These are phyloP conservation scores for Aciculoconidium aculeatum DNA, from an alignment of 805 yeast genomes.

Conservation along the genomic window DNA sequence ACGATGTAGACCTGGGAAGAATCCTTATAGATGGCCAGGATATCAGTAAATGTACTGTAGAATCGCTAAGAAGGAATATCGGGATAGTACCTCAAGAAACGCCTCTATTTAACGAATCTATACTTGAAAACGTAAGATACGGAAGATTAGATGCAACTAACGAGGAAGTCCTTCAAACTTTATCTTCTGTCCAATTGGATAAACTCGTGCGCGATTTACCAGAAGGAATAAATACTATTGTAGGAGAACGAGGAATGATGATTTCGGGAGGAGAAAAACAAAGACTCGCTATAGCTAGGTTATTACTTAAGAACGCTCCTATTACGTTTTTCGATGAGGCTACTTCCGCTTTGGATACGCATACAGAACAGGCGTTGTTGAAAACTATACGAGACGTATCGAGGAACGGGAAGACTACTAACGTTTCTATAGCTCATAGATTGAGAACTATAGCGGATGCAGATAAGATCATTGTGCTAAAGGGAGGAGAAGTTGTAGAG, in stretches of 20 bases:
- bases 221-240: constrained; percentile 77
- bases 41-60: constrained; percentile 65
- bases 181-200: constrained; percentile 65
- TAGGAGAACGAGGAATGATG: constrained; percentile 98
- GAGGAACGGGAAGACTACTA: constrained; percentile 53
- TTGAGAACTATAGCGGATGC: constrained; percentile 90
- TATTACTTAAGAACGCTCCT: constrained; percentile 79
- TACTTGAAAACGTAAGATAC: constrained; percentile 80
- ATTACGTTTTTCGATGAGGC: constrained; percentile 97
- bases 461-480: constrained; percentile 85
- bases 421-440: constrained; percentile 90
- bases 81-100: constrained; percentile 99
- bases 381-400: constrained; percentile 68
- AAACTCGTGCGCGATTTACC: constrained; percentile 66
- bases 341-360: constrained; percentile 93
- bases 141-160: constrained; percentile 73
- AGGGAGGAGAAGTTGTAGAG: constrained; percentile 74
- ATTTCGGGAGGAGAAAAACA: constrained; percentile 99
- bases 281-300: constrained; percentile 86
- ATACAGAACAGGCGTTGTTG: constrained; percentile 83
- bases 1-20: constrained; percentile 74
- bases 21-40: constrained; percentile 88
- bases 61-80: constrained; percentile 63
- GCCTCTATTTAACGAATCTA: constrained; percentile 88
- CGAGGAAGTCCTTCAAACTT: constrained; percentile 60